Conservation (phyloP, 2,329 filamentous ascomycete species). For the Colletotrichum sp. region DNA sequence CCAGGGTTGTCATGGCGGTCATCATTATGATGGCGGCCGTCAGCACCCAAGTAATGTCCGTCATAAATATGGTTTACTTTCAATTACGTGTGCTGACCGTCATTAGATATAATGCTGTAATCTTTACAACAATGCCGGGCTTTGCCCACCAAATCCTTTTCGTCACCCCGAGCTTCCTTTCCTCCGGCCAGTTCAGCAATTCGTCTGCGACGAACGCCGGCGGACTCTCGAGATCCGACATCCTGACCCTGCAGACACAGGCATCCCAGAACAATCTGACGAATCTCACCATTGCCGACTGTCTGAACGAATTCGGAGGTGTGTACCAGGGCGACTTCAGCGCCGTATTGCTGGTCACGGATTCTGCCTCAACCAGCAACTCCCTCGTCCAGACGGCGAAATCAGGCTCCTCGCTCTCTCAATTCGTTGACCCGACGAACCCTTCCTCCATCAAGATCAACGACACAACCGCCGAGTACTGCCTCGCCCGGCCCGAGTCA, state of each 20-base stretch:
- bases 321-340: slow-evolving; percentile 36
- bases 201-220: slow-evolving; percentile 37
- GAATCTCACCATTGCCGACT: slow-evolving; percentile 35
- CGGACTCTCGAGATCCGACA: slow-evolving; percentile 35
- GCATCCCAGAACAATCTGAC: slow-evolving; percentile 32
- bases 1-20: slow-evolving; percentile 42
- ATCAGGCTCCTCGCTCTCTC: slow-evolving; percentile 27
- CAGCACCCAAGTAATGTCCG: slow-evolving; percentile 55
- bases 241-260: slow-evolving; percentile 39
- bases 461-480: slow-evolving; percentile 18
- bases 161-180: slow-evolving; percentile 39
- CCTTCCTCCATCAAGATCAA: slow-evolving; percentile 25
- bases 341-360: slow-evolving; percentile 38
- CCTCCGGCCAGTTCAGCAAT: slow-evolving; percentile 42
- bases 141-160: slow-evolving; percentile 37
- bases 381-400: slow-evolving; percentile 38
- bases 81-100: background rate
- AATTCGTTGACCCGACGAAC: slow-evolving; percentile 4
- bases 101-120: slow-evolving; percentile 56
- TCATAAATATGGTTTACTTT: background rate
- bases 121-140: slow-evolving; percentile 45
- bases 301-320: slow-evolving; percentile 35
- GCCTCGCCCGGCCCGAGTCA: slow-evolving; percentile 14
- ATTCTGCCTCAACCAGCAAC: slow-evolving; percentile 26
- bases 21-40: slow-evolving; percentile 47